Base-by-base conservation (phyloP, 1,284 basidiomycete genomes). In the Ganoderma lingzhi region DNA sequence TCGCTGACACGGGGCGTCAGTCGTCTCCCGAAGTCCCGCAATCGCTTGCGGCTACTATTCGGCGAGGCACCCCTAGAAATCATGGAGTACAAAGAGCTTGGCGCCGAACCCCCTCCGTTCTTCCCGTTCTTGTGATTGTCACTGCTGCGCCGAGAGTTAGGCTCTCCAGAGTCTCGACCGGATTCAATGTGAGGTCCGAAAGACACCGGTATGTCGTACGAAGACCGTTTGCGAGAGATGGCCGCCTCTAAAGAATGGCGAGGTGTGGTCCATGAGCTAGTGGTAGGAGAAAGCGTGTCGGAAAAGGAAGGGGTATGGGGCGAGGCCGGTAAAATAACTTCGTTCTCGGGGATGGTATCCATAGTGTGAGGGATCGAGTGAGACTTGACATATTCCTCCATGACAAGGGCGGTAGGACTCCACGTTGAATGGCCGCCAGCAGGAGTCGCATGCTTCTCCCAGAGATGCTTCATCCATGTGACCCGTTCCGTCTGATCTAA, bases 381-480 rank as follows among this genome's bases (percentile, higher is more conserved):
- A 1, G 81, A 77, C 69, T 82, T 83, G n/a, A 84, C 70, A 73
- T 87, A 92, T 75, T 91, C 88, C 77, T 92, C 90, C 70, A 90
- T 83, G 14, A 91, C 86, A 62, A 90, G 80, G 1, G 92, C 91
- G 17, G 92, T 88, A 55, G 93, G 74, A 76, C 89, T 83, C 89
- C 91, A 90, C 1, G 61, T 15, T 8, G 72, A 73, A 41, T 68
- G 63, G 1, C 70, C 67, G 12, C 62, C 45, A 42, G 51, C 60
- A 12, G 85, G 84, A 48, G 84, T 82, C 45, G 79, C 77, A 35
- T 80, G 80, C 70, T 83, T 87, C 60, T 88, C 86, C 65, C 87
- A 74, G 17, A 86, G 81, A 76, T 93, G 89, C 74, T 88, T 90
- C 37, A 92, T 78, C 92, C 91, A 93, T 6, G 88, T 88, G 64